Evolutionary conservation across 495 filamentous ascomycete genomes (phyloP).

Genomic region (Bacidia gigantensis): DNA sequence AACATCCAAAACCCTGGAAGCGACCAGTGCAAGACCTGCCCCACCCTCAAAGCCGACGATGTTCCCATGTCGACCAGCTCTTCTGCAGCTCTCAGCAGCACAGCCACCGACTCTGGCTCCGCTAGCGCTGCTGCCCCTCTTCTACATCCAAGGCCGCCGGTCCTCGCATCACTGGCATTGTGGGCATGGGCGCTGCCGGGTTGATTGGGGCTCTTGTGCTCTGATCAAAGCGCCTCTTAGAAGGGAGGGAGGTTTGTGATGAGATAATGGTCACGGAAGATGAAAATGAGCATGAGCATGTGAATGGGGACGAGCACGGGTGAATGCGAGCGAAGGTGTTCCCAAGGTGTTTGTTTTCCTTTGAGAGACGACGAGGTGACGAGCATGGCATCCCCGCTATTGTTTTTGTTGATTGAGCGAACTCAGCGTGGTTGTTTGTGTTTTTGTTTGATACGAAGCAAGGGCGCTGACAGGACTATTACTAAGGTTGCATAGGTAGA

Average conservation of each 20-base stretch:
- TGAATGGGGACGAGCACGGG: no score
- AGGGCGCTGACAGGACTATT: neutral
- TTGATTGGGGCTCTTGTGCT: conserved; percentile 30
- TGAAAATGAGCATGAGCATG: neutral
- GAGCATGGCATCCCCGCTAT: neutral
- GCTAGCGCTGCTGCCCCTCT: conserved; percentile 22
- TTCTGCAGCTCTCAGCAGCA: conserved; percentile 15
- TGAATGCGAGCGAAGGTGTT: neutral
- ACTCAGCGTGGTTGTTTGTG: neutral
- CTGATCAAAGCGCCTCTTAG: neutral
- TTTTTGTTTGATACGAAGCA: neutral
- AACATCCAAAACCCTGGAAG: conserved; percentile 33
- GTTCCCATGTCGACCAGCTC: conserved; percentile 18
- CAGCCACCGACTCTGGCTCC: conserved; percentile 20
- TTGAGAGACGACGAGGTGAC: neutral
- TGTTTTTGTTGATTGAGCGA: neutral
- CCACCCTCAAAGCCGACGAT: conserved; percentile 33
- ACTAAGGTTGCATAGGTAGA: neutral
- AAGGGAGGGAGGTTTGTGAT: neutral
- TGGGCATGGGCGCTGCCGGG: conserved; percentile 33
- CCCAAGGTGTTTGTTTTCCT: neutral
- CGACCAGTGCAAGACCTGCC: conserved; percentile 33
- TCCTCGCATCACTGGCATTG: neutral
- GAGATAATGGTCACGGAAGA: no score
- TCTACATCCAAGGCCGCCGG: conserved; percentile 36